Evolutionary conservation across 306 rosid genomes (phyloP).

Genomic region (Medicago ruthenica): DNA sequence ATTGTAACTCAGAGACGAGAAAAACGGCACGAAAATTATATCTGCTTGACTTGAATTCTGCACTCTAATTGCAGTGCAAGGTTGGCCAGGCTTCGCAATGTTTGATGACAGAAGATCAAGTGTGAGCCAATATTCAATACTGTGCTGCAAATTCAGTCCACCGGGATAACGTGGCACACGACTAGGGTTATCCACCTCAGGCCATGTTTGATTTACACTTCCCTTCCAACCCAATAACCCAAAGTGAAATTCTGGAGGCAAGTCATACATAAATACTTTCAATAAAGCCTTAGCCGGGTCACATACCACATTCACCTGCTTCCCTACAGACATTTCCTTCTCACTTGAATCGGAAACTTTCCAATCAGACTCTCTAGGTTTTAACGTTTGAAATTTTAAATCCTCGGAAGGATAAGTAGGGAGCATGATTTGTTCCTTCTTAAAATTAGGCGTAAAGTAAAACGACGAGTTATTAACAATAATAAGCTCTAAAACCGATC

Average conservation of each 20-base stretch:
- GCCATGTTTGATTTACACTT: constrained; percentile 77
- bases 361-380: constrained; percentile 46
- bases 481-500: constrained; percentile 75
- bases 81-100: constrained; percentile 42
- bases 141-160: constrained; percentile 93
- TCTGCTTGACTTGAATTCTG: constrained; percentile 82
- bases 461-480: constrained; percentile 67
- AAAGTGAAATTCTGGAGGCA: constrained; percentile 91
- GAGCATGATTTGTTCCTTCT: constrained; percentile 44
- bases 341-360: constrained; percentile 46
- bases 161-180: constrained; percentile 78
- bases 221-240: constrained; percentile 93
- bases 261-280: constrained; percentile 90
- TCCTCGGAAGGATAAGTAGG: constrained; percentile 46
- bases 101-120: constrained; percentile 85
- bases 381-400: constrained; percentile 34
- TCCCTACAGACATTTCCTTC: constrained; percentile 42
- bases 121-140: constrained; percentile 90
- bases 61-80: constrained; percentile 76
- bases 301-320: constrained; percentile 44
- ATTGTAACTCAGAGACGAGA: constrained; percentile 89
- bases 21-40: constrained; percentile 88
- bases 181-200: constrained; percentile 54
- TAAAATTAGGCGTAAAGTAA: constrained; percentile 60
- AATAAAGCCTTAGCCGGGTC: constrained; percentile 53